Percentiles rank a stretch among this genome's conserved stretches.
Conservation (phyloP, 352 stramenopile genomes). For the Synura sp. region DNA sequence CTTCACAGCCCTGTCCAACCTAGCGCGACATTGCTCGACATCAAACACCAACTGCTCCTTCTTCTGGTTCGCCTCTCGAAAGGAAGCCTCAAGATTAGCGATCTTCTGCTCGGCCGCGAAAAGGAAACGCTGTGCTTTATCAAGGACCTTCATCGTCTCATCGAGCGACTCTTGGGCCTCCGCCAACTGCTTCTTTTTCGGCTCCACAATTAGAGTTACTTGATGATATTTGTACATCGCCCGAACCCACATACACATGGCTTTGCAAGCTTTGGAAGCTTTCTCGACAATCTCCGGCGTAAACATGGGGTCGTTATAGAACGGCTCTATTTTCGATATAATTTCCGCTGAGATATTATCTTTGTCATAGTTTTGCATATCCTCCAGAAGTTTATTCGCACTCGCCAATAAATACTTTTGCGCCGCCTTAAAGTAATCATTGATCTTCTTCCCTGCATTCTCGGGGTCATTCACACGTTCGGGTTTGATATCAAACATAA, state of each 20-base stretch:
- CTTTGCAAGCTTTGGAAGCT: conserved; percentile 77
- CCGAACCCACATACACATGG: conserved; percentile 87
- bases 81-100: conserved; percentile 70
- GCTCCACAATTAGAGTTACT: conserved; percentile 81
- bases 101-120: conserved; percentile 80
- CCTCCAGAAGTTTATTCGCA: conserved; percentile 82
- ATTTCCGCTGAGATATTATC: conserved; percentile 78
- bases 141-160: conserved; percentile 71
- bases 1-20: conserved; percentile 72
- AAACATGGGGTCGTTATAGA: conserved; percentile 72
- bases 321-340: conserved; percentile 72
- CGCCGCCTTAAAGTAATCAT: conserved; percentile 86
- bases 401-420: conserved; percentile 81
- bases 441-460: conserved; percentile 71
- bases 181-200: conserved; percentile 76
- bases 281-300: conserved; percentile 83
- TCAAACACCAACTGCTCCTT: conserved; percentile 64
- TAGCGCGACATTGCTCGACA: conserved; percentile 70
- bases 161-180: conserved; percentile 72
- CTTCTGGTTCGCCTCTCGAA: conserved; percentile 76
- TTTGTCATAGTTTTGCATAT: conserved; percentile 90
- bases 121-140: conserved; percentile 70
- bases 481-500: conserved; percentile 89
- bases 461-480: conserved; percentile 84
- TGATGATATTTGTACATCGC: conserved; percentile 87